These are phyloP conservation scores for Calonectria montana DNA, from an alignment of 2,329 filamentous ascomycete genomes.

Conservation along the genomic window DNA sequence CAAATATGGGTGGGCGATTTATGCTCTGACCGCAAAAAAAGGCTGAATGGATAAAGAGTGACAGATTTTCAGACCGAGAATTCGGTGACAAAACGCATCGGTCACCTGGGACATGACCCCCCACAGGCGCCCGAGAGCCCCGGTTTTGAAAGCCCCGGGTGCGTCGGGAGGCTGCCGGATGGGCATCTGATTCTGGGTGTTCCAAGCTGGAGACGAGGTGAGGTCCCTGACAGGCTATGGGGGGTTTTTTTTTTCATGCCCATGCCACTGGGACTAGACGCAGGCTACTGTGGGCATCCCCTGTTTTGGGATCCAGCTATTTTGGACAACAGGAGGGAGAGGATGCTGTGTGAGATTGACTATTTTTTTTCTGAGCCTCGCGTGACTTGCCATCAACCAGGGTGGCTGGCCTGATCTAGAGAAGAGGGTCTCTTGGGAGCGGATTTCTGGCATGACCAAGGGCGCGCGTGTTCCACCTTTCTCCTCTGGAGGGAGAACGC, in stretches of 20 bases:
- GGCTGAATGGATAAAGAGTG: neutral
- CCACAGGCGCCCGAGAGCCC: constrained; percentile 7
- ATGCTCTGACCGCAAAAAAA: neutral
- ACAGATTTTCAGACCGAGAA: neutral
- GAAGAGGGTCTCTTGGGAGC: neutral
- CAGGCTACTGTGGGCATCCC: constrained; percentile 11
- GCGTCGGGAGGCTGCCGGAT: constrained; percentile 17
- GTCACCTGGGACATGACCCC: constrained; percentile 13
- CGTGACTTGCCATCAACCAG: constrained; percentile 18
- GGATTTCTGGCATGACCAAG: neutral
- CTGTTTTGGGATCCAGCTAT: constrained; percentile 13
- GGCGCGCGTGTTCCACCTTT: constrained; percentile 7
- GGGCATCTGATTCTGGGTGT: neutral
- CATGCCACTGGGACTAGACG: constrained; percentile 8
- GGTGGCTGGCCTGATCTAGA: neutral
- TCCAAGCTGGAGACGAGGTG: neutral
- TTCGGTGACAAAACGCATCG: constrained; percentile 14
- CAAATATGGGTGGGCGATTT: neutral
- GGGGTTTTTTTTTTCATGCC: constrained; percentile 1
- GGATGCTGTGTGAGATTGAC: neutral
- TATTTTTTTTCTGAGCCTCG: constrained; percentile 14
- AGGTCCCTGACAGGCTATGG: constrained; percentile 12
- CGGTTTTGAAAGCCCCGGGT: constrained; percentile 11
- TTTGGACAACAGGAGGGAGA: constrained; percentile 2
- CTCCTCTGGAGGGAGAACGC: constrained; percentile 9